Conservation (phyloP, 1,284 basidiomycete genomes). For the Cryptococcus floricola region DNA sequence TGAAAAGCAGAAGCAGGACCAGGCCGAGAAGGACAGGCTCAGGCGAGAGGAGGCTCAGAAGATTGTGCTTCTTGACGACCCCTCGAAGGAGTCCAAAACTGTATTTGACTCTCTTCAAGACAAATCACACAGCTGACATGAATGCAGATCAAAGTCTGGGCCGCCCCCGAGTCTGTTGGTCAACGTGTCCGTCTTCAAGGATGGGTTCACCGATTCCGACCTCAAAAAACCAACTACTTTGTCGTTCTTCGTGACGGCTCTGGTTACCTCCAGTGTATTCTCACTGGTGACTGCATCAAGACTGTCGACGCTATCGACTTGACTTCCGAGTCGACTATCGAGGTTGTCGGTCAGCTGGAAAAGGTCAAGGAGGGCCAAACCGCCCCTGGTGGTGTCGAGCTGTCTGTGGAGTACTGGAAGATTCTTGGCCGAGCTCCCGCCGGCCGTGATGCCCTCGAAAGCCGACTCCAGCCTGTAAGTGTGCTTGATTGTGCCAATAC, state of each 20-base stretch:
- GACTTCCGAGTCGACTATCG: constrained; percentile 87
- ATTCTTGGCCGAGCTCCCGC: constrained; percentile 85
- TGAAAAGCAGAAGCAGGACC: constrained; percentile 64
- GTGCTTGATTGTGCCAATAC: background rate
- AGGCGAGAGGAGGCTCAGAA: constrained; percentile 85
- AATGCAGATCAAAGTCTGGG: constrained; percentile 69
- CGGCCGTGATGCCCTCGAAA: constrained; percentile 92
- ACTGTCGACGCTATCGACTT: constrained; percentile 91
- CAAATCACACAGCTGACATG: background rate
- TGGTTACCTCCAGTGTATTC: constrained; percentile 85
- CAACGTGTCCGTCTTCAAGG: constrained; percentile 84
- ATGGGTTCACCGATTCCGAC: constrained; percentile 93
- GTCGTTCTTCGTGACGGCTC: constrained; percentile 94
- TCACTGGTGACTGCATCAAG: constrained; percentile 81
- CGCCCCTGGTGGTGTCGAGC: constrained; percentile 92
- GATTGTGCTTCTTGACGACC: constrained; percentile 74
- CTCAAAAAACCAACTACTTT: constrained; percentile 92
- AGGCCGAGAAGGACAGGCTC: constrained; percentile 66
- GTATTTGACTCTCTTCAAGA: constrained; percentile 13
- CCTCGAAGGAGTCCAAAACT: constrained; percentile 30
- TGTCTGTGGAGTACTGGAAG: constrained; percentile 90
- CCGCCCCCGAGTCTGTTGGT: constrained; percentile 62
- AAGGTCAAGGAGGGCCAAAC: constrained; percentile 89
- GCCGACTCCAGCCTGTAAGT: constrained; percentile 52
- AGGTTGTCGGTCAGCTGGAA: constrained; percentile 82